These are phyloP conservation scores for Gracilaria domingensis DNA, from an alignment of 23 red algal genomes.

Conservation along the genomic window DNA sequence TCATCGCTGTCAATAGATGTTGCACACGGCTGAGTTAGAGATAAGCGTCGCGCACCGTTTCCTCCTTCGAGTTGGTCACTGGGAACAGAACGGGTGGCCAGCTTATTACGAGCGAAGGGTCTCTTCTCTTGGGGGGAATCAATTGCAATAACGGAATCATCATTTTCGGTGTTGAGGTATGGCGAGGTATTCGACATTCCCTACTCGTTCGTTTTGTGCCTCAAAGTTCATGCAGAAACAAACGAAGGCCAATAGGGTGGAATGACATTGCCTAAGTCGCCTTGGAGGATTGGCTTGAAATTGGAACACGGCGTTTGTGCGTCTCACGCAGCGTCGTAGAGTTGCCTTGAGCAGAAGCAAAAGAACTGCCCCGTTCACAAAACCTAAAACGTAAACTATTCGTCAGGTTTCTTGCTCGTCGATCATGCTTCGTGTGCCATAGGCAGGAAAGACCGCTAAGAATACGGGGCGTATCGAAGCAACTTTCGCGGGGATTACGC, in stretches of 20 bases:
- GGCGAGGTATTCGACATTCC: background rate
- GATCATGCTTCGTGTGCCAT: background rate
- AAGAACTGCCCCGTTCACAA: background rate
- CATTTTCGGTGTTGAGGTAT: background rate
- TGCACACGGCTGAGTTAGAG: background rate
- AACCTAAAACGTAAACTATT: background rate
- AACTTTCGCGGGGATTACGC: background rate
- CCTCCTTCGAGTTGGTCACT: background rate
- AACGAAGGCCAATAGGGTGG: background rate
- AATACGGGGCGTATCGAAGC: background rate
- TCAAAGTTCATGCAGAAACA: slow-evolving; percentile 12
- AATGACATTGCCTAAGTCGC: background rate
- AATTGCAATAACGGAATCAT: slow-evolving; percentile 2
- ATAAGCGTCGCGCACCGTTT: background rate
- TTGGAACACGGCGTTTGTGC: background rate
- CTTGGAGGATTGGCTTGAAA: background rate
- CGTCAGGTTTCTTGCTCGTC: background rate
- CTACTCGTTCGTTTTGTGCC: background rate
- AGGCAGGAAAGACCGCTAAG: background rate
- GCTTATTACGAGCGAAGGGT: background rate
- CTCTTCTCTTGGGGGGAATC: background rate
- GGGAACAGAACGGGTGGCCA: background rate
- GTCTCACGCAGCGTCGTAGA: background rate
- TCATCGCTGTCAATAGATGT: slow-evolving; percentile 32
- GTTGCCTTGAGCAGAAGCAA: background rate